Percentiles rank a stretch among this genome's conserved stretches.
These are phyloP conservation scores for Tylopilus sp. DNA, from an alignment of 768 basidiomycete species.

Conservation along the genomic window DNA sequence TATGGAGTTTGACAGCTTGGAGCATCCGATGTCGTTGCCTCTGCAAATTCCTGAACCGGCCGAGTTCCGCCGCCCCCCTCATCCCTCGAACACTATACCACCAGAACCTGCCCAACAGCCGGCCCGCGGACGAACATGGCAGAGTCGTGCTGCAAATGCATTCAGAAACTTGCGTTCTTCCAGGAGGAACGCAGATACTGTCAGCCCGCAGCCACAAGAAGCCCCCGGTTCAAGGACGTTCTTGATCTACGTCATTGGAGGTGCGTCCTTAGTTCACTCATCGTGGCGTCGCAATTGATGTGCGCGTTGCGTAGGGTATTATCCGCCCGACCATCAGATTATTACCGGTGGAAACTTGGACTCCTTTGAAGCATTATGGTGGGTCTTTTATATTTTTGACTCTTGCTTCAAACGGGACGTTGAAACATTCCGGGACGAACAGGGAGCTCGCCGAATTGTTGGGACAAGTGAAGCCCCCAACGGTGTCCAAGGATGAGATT, in stretches of 20 bases:
- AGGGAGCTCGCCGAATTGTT: constrained; percentile 83
- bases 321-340: constrained; percentile 86
- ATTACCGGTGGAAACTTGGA: constrained; percentile 77
- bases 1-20: constrained; percentile 25
- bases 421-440: not conserved
- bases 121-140: constrained; percentile 47
- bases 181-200: constrained; percentile 20
- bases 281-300: not conserved
- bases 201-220: constrained; percentile 22
- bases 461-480: constrained; percentile 79
- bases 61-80: constrained; percentile 17
- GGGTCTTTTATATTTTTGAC: constrained; percentile 24
- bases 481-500: constrained; percentile 80
- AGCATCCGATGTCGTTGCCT: constrained; percentile 23
- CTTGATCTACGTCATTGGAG: constrained; percentile 88
- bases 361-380: constrained; percentile 79
- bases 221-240: constrained; percentile 53
- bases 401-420: not conserved
- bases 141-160: constrained; percentile 59
- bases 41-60: constrained; percentile 27
- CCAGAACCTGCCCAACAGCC: constrained; percentile 17
- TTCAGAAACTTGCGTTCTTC: constrained; percentile 52
- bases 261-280: constrained; percentile 34
- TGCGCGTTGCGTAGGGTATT: constrained; percentile 59
- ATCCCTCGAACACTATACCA: constrained; percentile 8